A percentile compares a stretch with the other conserved stretches of the same genome.
These are phyloP conservation scores for Phylloporus arenicola DNA, from an alignment of 768 basidiomycete genomes.

Conservation along the genomic window DNA sequence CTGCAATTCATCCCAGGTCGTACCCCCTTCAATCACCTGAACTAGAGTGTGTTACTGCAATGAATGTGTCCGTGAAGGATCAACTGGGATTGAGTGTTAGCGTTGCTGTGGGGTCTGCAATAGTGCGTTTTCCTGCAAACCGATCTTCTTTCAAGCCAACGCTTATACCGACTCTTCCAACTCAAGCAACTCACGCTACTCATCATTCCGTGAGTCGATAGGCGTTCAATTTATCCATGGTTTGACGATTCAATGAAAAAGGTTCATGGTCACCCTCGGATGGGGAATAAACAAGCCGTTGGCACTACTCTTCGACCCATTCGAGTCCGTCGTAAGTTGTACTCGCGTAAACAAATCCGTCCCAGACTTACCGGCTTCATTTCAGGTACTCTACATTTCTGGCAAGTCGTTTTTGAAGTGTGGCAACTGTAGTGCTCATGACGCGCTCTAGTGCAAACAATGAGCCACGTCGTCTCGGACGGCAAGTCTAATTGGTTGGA, in stretches of 20 bases:
- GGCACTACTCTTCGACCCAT: slow-evolving; percentile 83
- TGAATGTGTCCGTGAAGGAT: slow-evolving; percentile 83
- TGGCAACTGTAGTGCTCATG: slow-evolving; percentile 18
- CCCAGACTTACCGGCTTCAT: slow-evolving; percentile 8
- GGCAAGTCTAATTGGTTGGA: slow-evolving; percentile 85
- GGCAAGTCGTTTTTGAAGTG: slow-evolving; percentile 33
- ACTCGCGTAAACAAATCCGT: not conserved
- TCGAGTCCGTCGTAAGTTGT: slow-evolving; percentile 63
- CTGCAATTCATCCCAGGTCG: not conserved
- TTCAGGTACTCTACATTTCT: slow-evolving; percentile 34
- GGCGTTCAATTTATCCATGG: not conserved
- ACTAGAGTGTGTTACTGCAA: slow-evolving; percentile 80
- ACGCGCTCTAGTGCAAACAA: slow-evolving; percentile 59
- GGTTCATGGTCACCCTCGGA: slow-evolving; percentile 66
- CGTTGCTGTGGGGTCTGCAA: slow-evolving; percentile 76
- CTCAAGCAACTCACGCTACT: slow-evolving; percentile 76
- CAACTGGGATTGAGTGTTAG: slow-evolving; percentile 80
- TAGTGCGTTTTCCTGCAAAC: slow-evolving; percentile 40
- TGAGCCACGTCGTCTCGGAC: slow-evolving; percentile 77
- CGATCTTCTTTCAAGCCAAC: not conserved
- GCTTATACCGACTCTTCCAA: not conserved
- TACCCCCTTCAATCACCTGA: not conserved
- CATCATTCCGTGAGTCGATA: slow-evolving; percentile 64
- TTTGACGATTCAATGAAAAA: slow-evolving; percentile 23
- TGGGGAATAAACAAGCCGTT: slow-evolving; percentile 82